Conservation (phyloP, 805 yeast genomes). For the Kodamaea restingae region DNA sequence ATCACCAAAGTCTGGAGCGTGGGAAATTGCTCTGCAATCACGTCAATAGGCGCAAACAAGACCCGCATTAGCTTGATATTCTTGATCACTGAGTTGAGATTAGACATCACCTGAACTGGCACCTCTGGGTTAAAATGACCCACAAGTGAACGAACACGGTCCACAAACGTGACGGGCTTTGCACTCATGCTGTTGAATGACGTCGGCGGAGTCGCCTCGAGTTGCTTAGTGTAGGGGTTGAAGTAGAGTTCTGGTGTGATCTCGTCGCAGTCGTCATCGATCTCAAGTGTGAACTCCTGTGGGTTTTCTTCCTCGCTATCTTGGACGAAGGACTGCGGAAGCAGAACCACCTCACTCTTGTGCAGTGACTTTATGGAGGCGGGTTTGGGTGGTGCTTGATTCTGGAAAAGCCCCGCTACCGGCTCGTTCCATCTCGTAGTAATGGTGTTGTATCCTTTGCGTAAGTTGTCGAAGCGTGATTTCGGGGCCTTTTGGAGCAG, state of each 20-base stretch:
- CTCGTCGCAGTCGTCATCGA: slow-evolving; percentile 19
- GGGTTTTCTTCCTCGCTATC: slow-evolving; percentile 9
- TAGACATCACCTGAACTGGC: slow-evolving; percentile 25
- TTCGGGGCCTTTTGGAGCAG: slow-evolving; percentile 1
- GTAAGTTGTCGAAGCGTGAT: slow-evolving; percentile 1
- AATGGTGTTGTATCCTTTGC: slow-evolving; percentile 19
- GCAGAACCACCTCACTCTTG: not conserved
- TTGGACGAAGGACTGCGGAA: slow-evolving; percentile 7
- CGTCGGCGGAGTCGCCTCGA: slow-evolving; percentile 25
- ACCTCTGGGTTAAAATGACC: slow-evolving; percentile 2
- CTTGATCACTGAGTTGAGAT: slow-evolving; percentile 31
- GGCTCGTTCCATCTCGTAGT: slow-evolving; percentile 32
- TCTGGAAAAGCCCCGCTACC: slow-evolving; percentile 11
- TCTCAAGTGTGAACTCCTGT: slow-evolving; percentile 29
- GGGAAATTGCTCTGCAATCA: slow-evolving; percentile 35
- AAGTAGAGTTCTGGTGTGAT: slow-evolving; percentile 26
- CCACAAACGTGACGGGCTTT: not conserved
- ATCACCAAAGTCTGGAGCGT: slow-evolving; percentile 36
- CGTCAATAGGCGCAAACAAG: slow-evolving; percentile 39
- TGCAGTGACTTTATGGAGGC: not conserved
- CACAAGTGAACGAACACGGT: not conserved
- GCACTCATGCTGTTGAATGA: slow-evolving; percentile 10
- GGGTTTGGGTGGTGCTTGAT: not conserved
- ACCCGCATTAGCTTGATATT: slow-evolving; percentile 32
- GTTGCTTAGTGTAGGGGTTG: slow-evolving; percentile 30